phyloP scores from a whole-genome alignment of 495 filamentous ascomycete genomes.

The Elasticomyces elasticus region DNA sequence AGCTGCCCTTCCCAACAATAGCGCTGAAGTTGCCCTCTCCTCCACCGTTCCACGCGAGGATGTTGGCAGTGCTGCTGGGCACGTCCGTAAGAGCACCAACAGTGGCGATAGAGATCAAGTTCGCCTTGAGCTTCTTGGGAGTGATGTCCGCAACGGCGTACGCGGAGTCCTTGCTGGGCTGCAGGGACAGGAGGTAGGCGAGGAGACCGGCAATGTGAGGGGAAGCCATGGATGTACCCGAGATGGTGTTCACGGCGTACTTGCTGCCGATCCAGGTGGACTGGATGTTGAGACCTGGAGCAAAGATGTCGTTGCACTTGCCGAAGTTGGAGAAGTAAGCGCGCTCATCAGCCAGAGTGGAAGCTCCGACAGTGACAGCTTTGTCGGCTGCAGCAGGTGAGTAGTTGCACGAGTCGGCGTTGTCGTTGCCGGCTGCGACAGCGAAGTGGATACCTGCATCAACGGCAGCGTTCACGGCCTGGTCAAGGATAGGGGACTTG shows the following conservation, averaged over 20 bases:
- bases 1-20: constrained; percentile 65
- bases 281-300: constrained; percentile 89
- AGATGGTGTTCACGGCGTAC: constrained; percentile 93
- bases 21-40: constrained; percentile 80
- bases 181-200: constrained; percentile 95
- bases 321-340: constrained; percentile 99
- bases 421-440: constrained; percentile 97
- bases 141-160: constrained; percentile 84
- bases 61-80: constrained; percentile 69
- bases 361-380: constrained; percentile 93
- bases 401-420: constrained; percentile 97
- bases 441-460: constrained; percentile 88
- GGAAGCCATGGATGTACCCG: constrained; percentile 98
- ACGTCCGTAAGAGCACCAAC: constrained; percentile 70
- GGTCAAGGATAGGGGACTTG: constrained; percentile 81
- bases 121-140: constrained; percentile 86
- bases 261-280: constrained; percentile 98
- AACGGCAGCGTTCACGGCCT: constrained; percentile 89
- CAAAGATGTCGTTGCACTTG: constrained; percentile 99
- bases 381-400: constrained; percentile 91
- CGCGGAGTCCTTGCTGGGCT: constrained; percentile 76
- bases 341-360: constrained; percentile 84
- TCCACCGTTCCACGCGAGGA: constrained; percentile 98
- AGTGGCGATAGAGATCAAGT: constrained; percentile 76
- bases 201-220: constrained; percentile 93